Conservation (phyloP, 225 moss, liverwort and hornwort species). For the Pseudoscleropodium purum region DNA sequence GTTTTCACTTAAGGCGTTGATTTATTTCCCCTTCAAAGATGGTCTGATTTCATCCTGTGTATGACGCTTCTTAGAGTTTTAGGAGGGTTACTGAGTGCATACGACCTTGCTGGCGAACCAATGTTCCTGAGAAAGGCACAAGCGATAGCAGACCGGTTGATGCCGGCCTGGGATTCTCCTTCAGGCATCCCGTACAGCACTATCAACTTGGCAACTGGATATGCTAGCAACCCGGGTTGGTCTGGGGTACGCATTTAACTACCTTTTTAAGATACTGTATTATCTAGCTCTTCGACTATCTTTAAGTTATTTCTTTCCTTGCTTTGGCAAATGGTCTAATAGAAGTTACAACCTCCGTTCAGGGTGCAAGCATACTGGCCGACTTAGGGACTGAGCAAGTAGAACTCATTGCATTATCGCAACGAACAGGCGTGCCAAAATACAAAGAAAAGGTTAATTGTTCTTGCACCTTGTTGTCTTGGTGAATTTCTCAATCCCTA, state of each 20-base stretch:
- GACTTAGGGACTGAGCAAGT: slow-evolving; percentile 91
- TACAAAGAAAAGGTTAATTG: slow-evolving; percentile 68
- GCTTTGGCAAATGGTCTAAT: background rate
- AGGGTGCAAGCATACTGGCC: slow-evolving; percentile 79
- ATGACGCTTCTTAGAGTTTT: slow-evolving; percentile 40
- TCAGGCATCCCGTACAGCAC: slow-evolving; percentile 74
- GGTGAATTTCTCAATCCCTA: background rate
- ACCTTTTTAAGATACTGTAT: background rate
- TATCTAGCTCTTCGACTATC: background rate
- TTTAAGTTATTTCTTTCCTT: background rate
- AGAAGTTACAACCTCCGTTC: background rate
- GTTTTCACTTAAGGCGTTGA: background rate
- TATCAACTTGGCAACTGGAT: slow-evolving; percentile 69
- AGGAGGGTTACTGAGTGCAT: slow-evolving; percentile 87
- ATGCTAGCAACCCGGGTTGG: slow-evolving; percentile 66
- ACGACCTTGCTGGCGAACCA: slow-evolving; percentile 66
- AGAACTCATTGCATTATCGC: slow-evolving; percentile 80
- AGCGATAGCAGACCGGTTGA: slow-evolving; percentile 72
- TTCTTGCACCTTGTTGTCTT: background rate
- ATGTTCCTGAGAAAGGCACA: slow-evolving; percentile 80
- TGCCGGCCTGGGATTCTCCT: slow-evolving; percentile 76
- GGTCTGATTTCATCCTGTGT: background rate
- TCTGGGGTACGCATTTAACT: slow-evolving; percentile 44
- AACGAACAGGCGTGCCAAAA: slow-evolving; percentile 73
- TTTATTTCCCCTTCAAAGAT: background rate